These are phyloP conservation scores for Debaryomyces udenii DNA, from an alignment of 1,139 yeast species.

Conservation along the genomic window DNA sequence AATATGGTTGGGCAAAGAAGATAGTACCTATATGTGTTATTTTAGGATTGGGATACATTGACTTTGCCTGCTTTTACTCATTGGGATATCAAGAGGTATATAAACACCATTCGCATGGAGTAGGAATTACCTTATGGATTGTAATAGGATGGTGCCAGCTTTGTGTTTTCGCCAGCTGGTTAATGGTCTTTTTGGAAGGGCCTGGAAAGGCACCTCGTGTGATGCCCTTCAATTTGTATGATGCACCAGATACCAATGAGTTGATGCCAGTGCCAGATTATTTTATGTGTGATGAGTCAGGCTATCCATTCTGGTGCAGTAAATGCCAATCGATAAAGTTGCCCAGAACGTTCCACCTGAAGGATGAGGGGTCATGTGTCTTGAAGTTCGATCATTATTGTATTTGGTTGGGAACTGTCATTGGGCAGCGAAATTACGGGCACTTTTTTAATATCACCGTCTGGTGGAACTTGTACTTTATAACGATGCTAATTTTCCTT, in stretches of 20 bases:
- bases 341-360: slow-evolving; percentile 60
- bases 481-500: slow-evolving; percentile 28
- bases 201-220: slow-evolving; percentile 37
- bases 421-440: slow-evolving; percentile 59
- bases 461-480: slow-evolving; percentile 37
- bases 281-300: slow-evolving; percentile 60
- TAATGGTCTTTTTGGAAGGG: slow-evolving; percentile 27
- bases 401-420: slow-evolving; percentile 59
- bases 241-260: slow-evolving; percentile 16
- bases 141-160: slow-evolving; percentile 31
- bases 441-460: slow-evolving; percentile 53
- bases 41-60: slow-evolving; percentile 32
- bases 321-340: slow-evolving; percentile 55
- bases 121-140: slow-evolving; percentile 41
- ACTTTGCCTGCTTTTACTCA: slow-evolving; percentile 37
- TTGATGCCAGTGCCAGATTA: slow-evolving; percentile 42
- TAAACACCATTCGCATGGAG: slow-evolving; percentile 31
- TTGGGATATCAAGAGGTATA: slow-evolving; percentile 43
- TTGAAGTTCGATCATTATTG: slow-evolving; percentile 70
- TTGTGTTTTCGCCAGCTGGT: slow-evolving; percentile 36
- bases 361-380: slow-evolving; percentile 47
- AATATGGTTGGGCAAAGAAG: slow-evolving; percentile 11
- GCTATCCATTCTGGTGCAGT: slow-evolving; percentile 66
- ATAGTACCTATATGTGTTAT: slow-evolving; percentile 28
- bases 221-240: slow-evolving; percentile 31